Conservation (phyloP, 1,139 yeast genomes). For the Taphrina sp. region DNA sequence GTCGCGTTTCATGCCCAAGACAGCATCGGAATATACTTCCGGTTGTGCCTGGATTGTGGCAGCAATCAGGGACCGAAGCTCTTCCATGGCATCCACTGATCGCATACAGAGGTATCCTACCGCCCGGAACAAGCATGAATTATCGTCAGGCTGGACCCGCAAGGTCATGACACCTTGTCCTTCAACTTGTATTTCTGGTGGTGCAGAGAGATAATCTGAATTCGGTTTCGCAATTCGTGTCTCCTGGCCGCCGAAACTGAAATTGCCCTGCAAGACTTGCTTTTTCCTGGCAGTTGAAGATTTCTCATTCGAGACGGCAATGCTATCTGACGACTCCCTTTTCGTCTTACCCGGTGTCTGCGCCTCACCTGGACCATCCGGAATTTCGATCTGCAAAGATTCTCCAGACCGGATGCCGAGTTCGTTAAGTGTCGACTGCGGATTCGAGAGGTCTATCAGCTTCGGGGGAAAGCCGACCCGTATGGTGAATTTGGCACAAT, state of each 20-base stretch:
- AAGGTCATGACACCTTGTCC: slow-evolving; percentile 47
- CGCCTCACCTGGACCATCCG: background rate
- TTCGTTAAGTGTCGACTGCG: slow-evolving; percentile 42
- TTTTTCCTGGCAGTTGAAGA: background rate
- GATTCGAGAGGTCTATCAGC: slow-evolving; percentile 45
- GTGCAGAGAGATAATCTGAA: background rate
- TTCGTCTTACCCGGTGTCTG: background rate
- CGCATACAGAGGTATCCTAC: slow-evolving; percentile 49
- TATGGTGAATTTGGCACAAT: slow-evolving; percentile 40
- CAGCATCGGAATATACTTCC: slow-evolving; percentile 54
- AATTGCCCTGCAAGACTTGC: slow-evolving; percentile 2
- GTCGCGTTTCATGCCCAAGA: slow-evolving; percentile 55
- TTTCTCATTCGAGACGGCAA: background rate
- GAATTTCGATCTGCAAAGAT: slow-evolving; percentile 49
- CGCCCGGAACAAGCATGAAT: slow-evolving; percentile 74
- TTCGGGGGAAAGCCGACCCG: slow-evolving; percentile 65
- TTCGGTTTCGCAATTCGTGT: background rate
- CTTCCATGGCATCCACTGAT: slow-evolving; percentile 43
- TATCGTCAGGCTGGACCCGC: slow-evolving; percentile 71
- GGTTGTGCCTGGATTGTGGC: slow-evolving; percentile 51
- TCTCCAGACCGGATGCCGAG: slow-evolving; percentile 60
- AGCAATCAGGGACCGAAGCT: slow-evolving; percentile 53
- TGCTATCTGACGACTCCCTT: background rate
- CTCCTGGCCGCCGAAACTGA: slow-evolving; percentile 2
- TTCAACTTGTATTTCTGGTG: slow-evolving; percentile 13